A percentile compares a stretch with the other conserved stretches of the same genome.
Evolutionary conservation across 2,329 filamentous ascomycete species (phyloP).

Genomic region (Claviceps sp.): DNA sequence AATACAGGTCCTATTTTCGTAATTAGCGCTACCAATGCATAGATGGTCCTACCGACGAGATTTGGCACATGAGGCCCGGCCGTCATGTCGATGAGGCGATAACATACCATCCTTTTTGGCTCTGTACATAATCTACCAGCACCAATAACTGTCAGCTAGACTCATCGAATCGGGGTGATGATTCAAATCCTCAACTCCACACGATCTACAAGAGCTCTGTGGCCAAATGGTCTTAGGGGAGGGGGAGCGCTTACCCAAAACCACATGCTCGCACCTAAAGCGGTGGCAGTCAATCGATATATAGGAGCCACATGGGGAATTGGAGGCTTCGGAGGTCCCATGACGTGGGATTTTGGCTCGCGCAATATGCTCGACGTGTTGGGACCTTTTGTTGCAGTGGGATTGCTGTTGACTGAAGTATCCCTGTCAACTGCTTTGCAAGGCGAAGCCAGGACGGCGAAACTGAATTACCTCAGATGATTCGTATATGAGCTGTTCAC

Average conservation of each 20-base stretch:
- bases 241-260: conserved; percentile 64
- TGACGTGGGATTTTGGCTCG: conserved; percentile 3
- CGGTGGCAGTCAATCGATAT: conserved; percentile 78
- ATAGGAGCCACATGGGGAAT: conserved; percentile 41
- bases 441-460: not conserved
- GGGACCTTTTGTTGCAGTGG: not conserved
- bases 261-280: conserved; percentile 94
- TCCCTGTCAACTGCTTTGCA: not conserved
- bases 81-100: not conserved
- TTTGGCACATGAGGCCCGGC: not conserved
- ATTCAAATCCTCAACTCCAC: too few relatives aligned
- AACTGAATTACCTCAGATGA: not conserved
- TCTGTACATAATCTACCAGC: conserved; percentile 72
- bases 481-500: not conserved
- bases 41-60: not conserved
- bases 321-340: conserved; percentile 26
- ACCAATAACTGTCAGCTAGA: not conserved
- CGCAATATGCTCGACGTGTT: not conserved
- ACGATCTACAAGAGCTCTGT: not conserved
- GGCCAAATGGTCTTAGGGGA: not conserved
- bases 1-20: conserved; percentile 49
- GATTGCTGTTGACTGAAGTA: not conserved
- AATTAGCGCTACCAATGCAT: not conserved
- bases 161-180: not conserved
- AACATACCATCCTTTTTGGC: conserved; percentile 78